Base-by-base conservation (phyloP, 495 filamentous ascomycete genomes). In the Annulohypoxylon nitens region DNA sequence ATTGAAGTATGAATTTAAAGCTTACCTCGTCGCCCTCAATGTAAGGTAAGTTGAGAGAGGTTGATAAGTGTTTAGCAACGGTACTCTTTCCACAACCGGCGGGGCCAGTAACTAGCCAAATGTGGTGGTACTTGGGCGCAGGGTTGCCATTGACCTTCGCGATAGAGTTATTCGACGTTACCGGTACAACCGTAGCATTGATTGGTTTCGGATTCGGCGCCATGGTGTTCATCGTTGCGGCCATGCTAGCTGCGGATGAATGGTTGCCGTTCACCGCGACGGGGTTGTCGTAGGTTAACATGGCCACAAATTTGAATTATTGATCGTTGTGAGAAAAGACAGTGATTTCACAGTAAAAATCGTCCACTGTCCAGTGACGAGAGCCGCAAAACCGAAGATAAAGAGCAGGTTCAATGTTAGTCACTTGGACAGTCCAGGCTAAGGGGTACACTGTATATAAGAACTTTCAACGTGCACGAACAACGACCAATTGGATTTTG, bases 41-140 rank as follows among this genome's bases (percentile, higher is more conserved):
- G 80, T 93, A 99, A 3, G 93, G 92, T 37, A 96, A 78, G 33
- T 88, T 83, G 14, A 98, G 87, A 36, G 88, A 81, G 11, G 88
- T 83, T 62, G 93, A 90, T 41, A 99, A 82, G 78, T 90, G 88
- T 71, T 92, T 85, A 60, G 94, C 97, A 48, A 98, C 91, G 9
- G 96, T 97, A 75, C 91, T 97, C 84, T 99, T 99, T 45, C 97
- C 97, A 75, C 94, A 97, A 12, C 97, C 97, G 16, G 97, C 95
- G 14, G 97, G 97, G 6, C 97, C 97, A 0, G 96, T 97, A n/a
- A 99, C 93, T 70, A 98, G 89, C 91, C 93, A 97, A 80, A 99
- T 97, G 79, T 98, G 94, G 70, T 93, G 92, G 69, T 89, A 80
- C 63, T 78, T 78, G 39, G 76, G 63, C 7, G 67, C 59, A 33